Conservation (phyloP, 2,329 filamentous ascomycete genomes). For the Aspergillus costaricaensis region DNA sequence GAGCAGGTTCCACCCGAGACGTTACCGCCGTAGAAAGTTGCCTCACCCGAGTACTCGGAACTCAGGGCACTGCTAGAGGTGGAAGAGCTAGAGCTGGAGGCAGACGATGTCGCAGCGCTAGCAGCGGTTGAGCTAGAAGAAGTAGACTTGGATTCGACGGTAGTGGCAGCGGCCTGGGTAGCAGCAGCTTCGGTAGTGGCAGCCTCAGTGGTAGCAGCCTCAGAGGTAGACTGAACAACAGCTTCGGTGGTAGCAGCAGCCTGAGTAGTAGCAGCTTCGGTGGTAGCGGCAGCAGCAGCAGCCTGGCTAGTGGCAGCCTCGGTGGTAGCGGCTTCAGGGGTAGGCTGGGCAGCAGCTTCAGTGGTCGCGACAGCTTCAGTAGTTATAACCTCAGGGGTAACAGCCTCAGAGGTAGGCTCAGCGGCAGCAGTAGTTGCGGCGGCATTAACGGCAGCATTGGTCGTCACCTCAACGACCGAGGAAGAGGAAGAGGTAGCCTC, state of each 20-base stretch:
- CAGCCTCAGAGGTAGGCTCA: constrained; percentile 1
- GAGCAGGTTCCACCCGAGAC: constrained; percentile 63
- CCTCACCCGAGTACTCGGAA: constrained; percentile 40
- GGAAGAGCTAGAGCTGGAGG: constrained; percentile 13
- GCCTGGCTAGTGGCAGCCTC: constrained; percentile 1
- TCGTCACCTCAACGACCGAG: neutral
- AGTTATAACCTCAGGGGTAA: neutral
- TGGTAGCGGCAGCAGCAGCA: neutral
- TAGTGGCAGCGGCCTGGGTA: neutral
- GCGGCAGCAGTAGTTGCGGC: neutral
- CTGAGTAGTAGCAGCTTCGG: constrained; percentile 5
- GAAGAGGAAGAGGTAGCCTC: constrained; percentile 7
- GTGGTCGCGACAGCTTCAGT: constrained; percentile 8
- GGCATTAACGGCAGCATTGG: neutral
- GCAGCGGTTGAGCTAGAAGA: constrained; percentile 14
- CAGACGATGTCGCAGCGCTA: constrained; percentile 1
- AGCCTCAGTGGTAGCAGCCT: constrained; percentile 10
- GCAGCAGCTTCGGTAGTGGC: constrained; percentile 2
- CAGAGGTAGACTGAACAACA: neutral
- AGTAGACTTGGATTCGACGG: neutral
- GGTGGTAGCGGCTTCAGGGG: neutral
- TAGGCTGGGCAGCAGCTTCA: neutral
- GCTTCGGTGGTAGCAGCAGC: constrained; percentile 7
- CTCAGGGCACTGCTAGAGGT: constrained; percentile 15
- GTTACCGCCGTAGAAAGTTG: constrained; percentile 60